These are phyloP conservation scores for Xylaria sp. DNA, from an alignment of 2,329 filamentous ascomycete species.

Conservation along the genomic window DNA sequence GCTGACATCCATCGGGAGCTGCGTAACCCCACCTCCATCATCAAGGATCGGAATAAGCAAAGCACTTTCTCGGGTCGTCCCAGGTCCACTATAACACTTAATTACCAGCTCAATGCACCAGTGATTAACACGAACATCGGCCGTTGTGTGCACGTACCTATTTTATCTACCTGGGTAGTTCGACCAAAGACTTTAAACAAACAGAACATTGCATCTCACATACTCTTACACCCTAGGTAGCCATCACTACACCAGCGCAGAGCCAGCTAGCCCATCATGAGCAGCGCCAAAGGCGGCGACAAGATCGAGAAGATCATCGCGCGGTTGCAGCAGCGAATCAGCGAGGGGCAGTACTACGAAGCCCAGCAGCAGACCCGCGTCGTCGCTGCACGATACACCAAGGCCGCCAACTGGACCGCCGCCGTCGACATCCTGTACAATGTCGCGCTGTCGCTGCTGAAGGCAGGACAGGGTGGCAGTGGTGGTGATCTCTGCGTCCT, in stretches of 20 bases:
- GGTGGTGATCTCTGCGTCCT: slow-evolving; percentile 90
- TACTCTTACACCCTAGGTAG: not conserved
- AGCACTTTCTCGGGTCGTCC: slow-evolving; percentile 2
- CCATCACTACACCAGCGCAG: not conserved
- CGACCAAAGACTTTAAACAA: not conserved
- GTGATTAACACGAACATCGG: slow-evolving; percentile 1
- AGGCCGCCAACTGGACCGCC: slow-evolving; percentile 83
- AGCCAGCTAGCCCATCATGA: slow-evolving; percentile 38
- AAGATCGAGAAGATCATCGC: slow-evolving; percentile 69
- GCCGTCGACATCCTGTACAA: slow-evolving; percentile 88
- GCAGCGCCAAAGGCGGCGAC: slow-evolving; percentile 52
- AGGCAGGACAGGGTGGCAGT: slow-evolving; percentile 92
- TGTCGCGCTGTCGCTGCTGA: slow-evolving; percentile 86
- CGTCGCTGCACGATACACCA: slow-evolving; percentile 92
- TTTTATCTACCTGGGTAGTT: not conserved
- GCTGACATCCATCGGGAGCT: not conserved
- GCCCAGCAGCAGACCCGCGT: slow-evolving; percentile 98
- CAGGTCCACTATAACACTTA: slow-evolving; percentile 16
- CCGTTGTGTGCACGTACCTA: not conserved
- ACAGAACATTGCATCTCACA: no score
- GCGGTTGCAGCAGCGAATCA: slow-evolving; percentile 84
- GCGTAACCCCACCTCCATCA: slow-evolving; percentile 14
- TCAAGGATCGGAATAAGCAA: not conserved
- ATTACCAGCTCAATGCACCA: slow-evolving; percentile 12
- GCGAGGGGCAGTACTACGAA: slow-evolving; percentile 95